Percentiles rank a stretch among this genome's conserved stretches.
Conservation (phyloP, 345 rosid genomes). For the Anacardium occidentale region DNA sequence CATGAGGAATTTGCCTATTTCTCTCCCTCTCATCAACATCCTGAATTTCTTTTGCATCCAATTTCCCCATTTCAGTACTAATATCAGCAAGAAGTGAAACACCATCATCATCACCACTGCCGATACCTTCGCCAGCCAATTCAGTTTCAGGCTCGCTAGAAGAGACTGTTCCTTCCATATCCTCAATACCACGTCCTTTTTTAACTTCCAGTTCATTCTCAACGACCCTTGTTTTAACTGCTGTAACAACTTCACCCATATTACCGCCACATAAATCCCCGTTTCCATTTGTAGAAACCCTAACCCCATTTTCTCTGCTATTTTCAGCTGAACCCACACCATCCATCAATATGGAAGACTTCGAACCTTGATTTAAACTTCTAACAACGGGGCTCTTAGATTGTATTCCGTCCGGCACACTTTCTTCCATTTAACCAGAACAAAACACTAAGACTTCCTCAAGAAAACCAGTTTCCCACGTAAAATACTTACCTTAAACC, state of each 20-base stretch:
- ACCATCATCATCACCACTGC: conserved; percentile 13
- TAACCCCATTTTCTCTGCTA: conserved; percentile 36
- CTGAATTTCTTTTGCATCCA: conserved; percentile 6
- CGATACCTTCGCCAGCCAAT: conserved; percentile 3
- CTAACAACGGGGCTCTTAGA: conserved; percentile 23
- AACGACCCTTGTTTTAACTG: conserved; percentile 3
- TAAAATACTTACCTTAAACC: background rate
- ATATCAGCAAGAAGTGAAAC: conserved; percentile 23
- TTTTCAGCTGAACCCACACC: conserved; percentile 3
- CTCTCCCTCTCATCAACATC: background rate
- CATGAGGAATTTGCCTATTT: conserved; percentile 21
- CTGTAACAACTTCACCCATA: conserved; percentile 11
- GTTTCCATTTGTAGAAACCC: conserved; percentile 44
- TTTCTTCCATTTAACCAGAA: conserved; percentile 31
- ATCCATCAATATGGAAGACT: background rate
- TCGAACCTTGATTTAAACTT: conserved; percentile 19
- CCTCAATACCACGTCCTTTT: conserved; percentile 22
- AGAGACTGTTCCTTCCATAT: conserved; percentile 60
- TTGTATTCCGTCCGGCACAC: conserved; percentile 15
- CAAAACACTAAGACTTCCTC: conserved; percentile 8
- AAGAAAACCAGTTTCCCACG: conserved; percentile 23
- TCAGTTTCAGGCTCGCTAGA: conserved; percentile 35
- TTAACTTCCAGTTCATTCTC: conserved; percentile 19
- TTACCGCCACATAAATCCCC: conserved; percentile 15
- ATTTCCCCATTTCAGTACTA: conserved; percentile 9